These are phyloP conservation scores for Gaeumannomyces sp. DNA, from an alignment of 2,329 filamentous ascomycete species.

Conservation along the genomic window DNA sequence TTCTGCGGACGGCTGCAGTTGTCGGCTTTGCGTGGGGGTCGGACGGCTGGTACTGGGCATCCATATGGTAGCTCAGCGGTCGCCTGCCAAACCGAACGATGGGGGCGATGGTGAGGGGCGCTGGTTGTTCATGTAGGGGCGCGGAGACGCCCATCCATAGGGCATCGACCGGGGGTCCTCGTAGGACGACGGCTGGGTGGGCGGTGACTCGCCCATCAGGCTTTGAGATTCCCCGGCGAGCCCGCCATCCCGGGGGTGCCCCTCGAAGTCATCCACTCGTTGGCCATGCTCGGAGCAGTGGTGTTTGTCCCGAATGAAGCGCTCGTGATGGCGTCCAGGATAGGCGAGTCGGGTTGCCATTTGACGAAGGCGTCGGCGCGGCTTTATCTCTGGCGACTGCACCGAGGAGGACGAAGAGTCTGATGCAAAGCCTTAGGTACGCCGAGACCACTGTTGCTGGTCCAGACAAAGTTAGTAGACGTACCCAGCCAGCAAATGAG, in stretches of 20 bases:
- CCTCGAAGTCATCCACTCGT: constrained; percentile 24
- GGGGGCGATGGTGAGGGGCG: constrained; percentile 36
- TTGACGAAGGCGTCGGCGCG: constrained; percentile 29
- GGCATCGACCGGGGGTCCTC: constrained; percentile 39
- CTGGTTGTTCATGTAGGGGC: constrained; percentile 37
- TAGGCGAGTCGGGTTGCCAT: constrained; percentile 41
- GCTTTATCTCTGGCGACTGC: constrained; percentile 40
- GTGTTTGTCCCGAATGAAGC: constrained; percentile 43
- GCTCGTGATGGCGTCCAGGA: constrained; percentile 41
- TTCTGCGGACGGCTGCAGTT: constrained; percentile 34
- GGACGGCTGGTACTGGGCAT: constrained; percentile 35
- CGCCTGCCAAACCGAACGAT: constrained; percentile 34
- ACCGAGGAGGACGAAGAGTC: constrained; percentile 35
- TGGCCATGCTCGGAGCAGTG: constrained; percentile 36
- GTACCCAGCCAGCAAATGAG: neutral
- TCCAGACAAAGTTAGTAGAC: neutral
- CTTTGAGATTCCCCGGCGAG: constrained; percentile 47
- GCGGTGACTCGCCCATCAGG: constrained; percentile 45
- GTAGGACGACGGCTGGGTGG: constrained; percentile 46
- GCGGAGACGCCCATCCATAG: constrained; percentile 40
- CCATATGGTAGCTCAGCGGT: constrained; percentile 51
- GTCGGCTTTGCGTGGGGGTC: constrained; percentile 32
- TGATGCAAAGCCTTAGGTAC: constrained; percentile 28
- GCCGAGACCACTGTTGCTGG: constrained; percentile 4
- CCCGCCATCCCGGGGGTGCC: constrained; percentile 35